Evolutionary conservation across 225 moss, liverwort and hornwort species (phyloP), one percentile per base, ranked within the genome.

Genomic region (Physcomitrellopsis africana): DNA sequence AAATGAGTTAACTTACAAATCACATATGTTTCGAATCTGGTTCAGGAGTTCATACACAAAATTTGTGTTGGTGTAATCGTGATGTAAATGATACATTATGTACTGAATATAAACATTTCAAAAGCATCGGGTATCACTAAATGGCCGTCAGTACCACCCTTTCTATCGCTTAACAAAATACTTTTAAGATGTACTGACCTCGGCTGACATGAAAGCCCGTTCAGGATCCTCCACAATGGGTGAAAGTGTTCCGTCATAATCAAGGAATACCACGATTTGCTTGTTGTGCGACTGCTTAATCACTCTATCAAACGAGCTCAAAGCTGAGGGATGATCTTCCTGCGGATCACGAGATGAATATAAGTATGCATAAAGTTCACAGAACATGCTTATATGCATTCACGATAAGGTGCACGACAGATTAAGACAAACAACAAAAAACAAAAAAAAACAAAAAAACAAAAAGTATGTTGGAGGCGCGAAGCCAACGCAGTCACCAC

Each of bases 181-280:
- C 26, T 64, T n/a, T 53, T 47, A 37, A 41, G 8, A 27, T n/a
- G 16, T 65, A 61, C 82, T 77, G 80, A 99, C 97, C 92, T 87
- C 86, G 68, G 80, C 82, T 67, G 97, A 99, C 92, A 99, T 99
- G 68, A 81, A 94, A 13, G 97, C 97, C 69, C 77, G 78, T 80
- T 99, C 97, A 52, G 97, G 97, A 79, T 99, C 97, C 72, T 99
- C 97, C 67, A 99, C 97, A n/a, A 99, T 99, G 23, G 97, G 97
- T 24, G 97, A 99, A 55, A 99, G 89, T 29, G 97, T 99, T 61
- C 97, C 97, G 63, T 99, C 97, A 42, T 99, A 99, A 54, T 99
- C 97, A 48, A 99, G 82, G 70, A 99, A 99, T 4, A 99, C 90
- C 18, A 86, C 97, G 77, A 99, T 84, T 73, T 89, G 90, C 76